Base-by-base conservation (phyloP, 2,329 filamentous ascomycete genomes). In the Furcasterigmium sp. region DNA sequence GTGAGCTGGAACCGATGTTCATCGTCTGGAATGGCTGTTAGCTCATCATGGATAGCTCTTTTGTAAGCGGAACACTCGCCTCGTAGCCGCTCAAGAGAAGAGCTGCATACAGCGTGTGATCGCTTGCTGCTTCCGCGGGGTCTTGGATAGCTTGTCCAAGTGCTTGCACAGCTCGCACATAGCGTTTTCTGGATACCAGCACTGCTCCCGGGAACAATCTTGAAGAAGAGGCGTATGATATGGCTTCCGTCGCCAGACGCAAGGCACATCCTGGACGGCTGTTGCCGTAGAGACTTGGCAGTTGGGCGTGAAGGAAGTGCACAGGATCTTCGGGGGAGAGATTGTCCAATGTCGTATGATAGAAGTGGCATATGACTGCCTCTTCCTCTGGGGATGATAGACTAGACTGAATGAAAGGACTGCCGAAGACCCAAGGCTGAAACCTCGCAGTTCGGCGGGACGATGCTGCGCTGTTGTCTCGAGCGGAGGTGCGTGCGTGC, bases 81-180 rank as follows among this genome's bases (percentile, higher is more conserved):
- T 49, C 46, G 26, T 49, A 46, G 13, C 44, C 44, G 28, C 38
- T 37, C 10, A 49, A 19, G 6, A 46, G 44, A 32, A 49, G 44
- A 25, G 46, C 28, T 9, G 46, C 44, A 29, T 49, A 49, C 18
- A 46, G 25, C 3, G 44, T 42, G 18, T 44, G 38, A n/a, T 46
- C 34, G n/a, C 29, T 26, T 3, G 15, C 13, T 6, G 37, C 37
- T 38, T 46, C n/a, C 25, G 3, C 4, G 17, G 39, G 39, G 25
- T 49, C 41, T 39, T 44, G 41, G 34, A 49, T 38, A 5, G 41
- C 44, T 3, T 29, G 15, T 21, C 35, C 29, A 14, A 42, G 23
- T 18, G 41, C 34, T 21, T 41, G 41, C 23, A 43, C 35, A 10
- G 44, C 44, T 38, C 46, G 20, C 8, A 20, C 37, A 28, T 46